Conservation (phyloP, 2,329 filamentous ascomycete species). For the Phaeomoniella chlamydospora region DNA sequence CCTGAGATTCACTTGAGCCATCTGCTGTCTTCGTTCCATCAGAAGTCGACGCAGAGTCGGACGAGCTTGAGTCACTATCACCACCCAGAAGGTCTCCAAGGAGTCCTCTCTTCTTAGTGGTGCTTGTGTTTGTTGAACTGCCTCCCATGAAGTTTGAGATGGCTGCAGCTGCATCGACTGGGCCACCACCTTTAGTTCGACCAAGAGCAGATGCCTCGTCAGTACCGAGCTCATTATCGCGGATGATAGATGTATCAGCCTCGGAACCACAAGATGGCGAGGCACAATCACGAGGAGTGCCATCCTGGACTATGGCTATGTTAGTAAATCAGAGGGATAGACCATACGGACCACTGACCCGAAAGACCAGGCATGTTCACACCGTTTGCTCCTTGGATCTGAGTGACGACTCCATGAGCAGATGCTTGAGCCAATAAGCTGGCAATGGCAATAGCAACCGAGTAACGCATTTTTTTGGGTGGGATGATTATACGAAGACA, state of each 20-base stretch:
- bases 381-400: constrained; percentile 44
- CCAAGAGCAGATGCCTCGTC: constrained; percentile 46
- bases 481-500: background rate
- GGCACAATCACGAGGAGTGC: constrained; percentile 53
- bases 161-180: constrained; percentile 42
- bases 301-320: constrained; percentile 37
- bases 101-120: constrained; percentile 11
- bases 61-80: constrained; percentile 11
- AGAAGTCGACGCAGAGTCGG: constrained; percentile 16
- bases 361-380: constrained; percentile 49
- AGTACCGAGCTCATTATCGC: constrained; percentile 41
- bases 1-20: constrained; percentile 35
- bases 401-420: constrained; percentile 44
- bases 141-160: constrained; percentile 44
- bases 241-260: constrained; percentile 57
- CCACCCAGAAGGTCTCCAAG: constrained; percentile 14
- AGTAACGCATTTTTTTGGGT: constrained; percentile 30
- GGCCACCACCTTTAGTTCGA: constrained; percentile 45
- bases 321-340: background rate
- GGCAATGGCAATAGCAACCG: constrained; percentile 29
- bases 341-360: constrained; percentile 16
- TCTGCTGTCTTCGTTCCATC: constrained; percentile 32
- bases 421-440: constrained; percentile 33
- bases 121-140: constrained; percentile 2
- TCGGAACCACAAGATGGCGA: constrained; percentile 49